Base-by-base conservation (phyloP, 1,139 yeast species). In the Scheffersomyces cryptocercus region DNA sequence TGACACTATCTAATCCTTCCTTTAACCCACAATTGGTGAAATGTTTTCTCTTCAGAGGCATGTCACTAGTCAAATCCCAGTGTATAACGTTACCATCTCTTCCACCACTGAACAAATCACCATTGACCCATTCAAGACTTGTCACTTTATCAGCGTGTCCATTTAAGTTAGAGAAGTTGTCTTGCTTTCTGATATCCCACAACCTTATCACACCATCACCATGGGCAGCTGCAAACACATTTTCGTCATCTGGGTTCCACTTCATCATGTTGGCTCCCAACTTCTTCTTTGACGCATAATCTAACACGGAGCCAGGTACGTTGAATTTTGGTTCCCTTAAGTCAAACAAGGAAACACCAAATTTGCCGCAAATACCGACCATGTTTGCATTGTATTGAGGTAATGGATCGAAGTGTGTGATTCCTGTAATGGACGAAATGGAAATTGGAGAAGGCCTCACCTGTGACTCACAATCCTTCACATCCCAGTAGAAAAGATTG, bases 141-240 rank as follows among this genome's bases (percentile, higher is more conserved):
- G 81, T 78, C 12, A 86, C 70, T 38, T 51, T 55, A 47, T 79
- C 84, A 7, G 69, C 62, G 56, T 85, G 90, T 1, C 88, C 88
- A 5, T 66, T 60, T 33, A 86, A 66, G 31, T 69, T 67, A 7
- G 81, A 77, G 45, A 81, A 68, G 7, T 84, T 81, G 13, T 73
- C 77, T 40, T 79, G 72, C 54, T 74, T 77, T 48, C 96, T 73
- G 37, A 86, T 78, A 64, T 88, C 96, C 95, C 95, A 88, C 36
- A 88, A 67, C 52, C 84, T 70, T 37, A 85, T 76, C 1, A 78
- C 65, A 3, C 81, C 80, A 52, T 82, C 84, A 38, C 73, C 70
- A 53, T 82, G 87, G 5, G 85, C 81, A 2, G 90, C 80, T 1
- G 91, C 89, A 36, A 88, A 70, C 13, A 81, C 68, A 53, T 84